A percentile compares a stretch with the other conserved stretches of the same genome.
Conservation (phyloP, 257 asterid species). For the Solanum dulcamara region DNA sequence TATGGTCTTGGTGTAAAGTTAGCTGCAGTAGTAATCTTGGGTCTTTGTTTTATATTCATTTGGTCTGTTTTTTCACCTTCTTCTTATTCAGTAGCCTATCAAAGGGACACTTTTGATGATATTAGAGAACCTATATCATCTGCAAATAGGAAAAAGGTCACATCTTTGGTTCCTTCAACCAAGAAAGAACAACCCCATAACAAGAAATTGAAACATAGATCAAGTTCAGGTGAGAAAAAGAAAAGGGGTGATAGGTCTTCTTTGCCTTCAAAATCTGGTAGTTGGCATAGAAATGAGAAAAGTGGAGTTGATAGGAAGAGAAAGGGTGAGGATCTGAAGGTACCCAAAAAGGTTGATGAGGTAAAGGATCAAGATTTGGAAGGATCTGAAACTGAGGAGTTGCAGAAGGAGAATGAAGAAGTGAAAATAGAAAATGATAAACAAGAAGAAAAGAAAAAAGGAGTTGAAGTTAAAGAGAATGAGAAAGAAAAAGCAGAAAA, state of each 20-base stretch:
- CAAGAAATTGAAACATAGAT: slow-evolving; percentile 5
- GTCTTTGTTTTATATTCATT: slow-evolving; percentile 69
- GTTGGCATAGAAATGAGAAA: slow-evolving; percentile 22
- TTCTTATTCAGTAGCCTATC: slow-evolving; percentile 56
- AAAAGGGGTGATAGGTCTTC: slow-evolving; percentile 31
- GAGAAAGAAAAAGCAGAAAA: neutral
- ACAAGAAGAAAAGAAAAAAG: neutral
- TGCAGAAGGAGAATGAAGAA: slow-evolving; percentile 3
- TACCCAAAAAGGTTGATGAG: slow-evolving; percentile 11
- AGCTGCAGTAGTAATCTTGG: slow-evolving; percentile 56
- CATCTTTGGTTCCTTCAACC: slow-evolving; percentile 10
- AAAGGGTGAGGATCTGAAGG: slow-evolving; percentile 17
- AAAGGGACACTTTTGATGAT: slow-evolving; percentile 79
- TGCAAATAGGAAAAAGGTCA: slow-evolving; percentile 20
- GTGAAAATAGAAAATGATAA: neutral
- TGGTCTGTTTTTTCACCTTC: slow-evolving; percentile 71
- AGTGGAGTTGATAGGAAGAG: slow-evolving; percentile 3
- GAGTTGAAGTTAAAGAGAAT: slow-evolving; percentile 6
- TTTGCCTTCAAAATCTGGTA: slow-evolving; percentile 31
- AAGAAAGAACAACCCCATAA: slow-evolving; percentile 24
- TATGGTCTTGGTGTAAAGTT: slow-evolving; percentile 64
- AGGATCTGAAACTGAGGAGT: slow-evolving; percentile 48
- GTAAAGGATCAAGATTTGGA: slow-evolving; percentile 25
- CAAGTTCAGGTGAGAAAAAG: slow-evolving; percentile 28
- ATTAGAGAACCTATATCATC: slow-evolving; percentile 54